A percentile compares a stretch with the other conserved stretches of the same genome.
phyloP scores from a whole-genome alignment of 352 stramenopile genomes.

The Globisporangium cystogenes region DNA sequence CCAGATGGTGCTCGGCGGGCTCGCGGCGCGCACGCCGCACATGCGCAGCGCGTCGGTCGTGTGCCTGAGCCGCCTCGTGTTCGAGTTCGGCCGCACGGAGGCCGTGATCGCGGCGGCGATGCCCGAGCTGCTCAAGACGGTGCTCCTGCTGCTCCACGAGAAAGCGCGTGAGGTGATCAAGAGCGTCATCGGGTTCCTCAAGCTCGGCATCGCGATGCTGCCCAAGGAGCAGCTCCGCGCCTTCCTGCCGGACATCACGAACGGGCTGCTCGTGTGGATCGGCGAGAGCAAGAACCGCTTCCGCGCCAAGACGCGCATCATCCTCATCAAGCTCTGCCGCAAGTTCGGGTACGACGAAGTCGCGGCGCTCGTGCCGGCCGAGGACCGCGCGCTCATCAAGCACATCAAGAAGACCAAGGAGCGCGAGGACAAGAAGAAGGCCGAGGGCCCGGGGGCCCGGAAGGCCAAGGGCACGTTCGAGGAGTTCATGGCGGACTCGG shows the following conservation, averaged over 20 bases:
- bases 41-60: constrained; percentile 95
- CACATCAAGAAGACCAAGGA: constrained; percentile 96
- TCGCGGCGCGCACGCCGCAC: constrained; percentile 92
- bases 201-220: constrained; percentile 92
- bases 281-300: constrained; percentile 95
- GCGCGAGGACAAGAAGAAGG: constrained; percentile 86
- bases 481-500: constrained; percentile 78
- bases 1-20: constrained; percentile 89
- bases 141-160: constrained; percentile 92
- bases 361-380: constrained; percentile 83
- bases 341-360: constrained; percentile 93
- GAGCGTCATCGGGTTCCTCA: constrained; percentile 95
- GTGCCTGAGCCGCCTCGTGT: constrained; percentile 92
- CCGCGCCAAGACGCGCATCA: constrained; percentile 93
- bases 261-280: constrained; percentile 91
- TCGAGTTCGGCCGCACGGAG: constrained; percentile 89
- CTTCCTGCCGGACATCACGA: constrained; percentile 90
- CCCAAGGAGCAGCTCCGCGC: constrained; percentile 84
- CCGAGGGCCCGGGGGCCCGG: constrained; percentile 49
- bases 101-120: constrained; percentile 67
- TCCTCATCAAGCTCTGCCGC: constrained; percentile 94
- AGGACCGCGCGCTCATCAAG: constrained; percentile 90
- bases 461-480: constrained; percentile 56
- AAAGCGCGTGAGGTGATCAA: constrained; percentile 96
- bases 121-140: constrained; percentile 88